Evolutionary conservation across 2,329 filamentous ascomycete genomes (phyloP), one percentile per base, ranked within the genome.

Genomic region (Xylaria hypoxylon): DNA sequence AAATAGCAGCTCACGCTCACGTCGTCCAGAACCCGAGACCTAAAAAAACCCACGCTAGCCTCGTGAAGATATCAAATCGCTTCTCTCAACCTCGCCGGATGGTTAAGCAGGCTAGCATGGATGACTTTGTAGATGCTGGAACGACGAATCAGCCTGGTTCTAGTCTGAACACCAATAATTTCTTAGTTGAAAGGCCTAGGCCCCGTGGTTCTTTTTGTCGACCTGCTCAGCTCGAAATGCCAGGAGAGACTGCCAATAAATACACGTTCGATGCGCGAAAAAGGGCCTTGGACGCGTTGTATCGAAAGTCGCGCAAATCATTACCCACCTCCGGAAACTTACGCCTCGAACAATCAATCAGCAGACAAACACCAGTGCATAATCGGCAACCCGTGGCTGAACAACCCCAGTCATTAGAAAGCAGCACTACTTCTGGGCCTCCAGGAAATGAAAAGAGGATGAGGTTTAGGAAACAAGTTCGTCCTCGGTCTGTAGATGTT

Each of bases 201-300:
- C 65, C 68, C 8, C 55, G 61, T 65, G 69, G 65, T 64, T 38
- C 65, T 64, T 51, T 61, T 47, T 72, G 69, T 11, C 77, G 86
- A 59, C 86, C 85, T 22, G 88, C 87, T 5, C 87, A 89, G 68
- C 77, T 90, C 10, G 88, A 90, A 72, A 81, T 79, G 33, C 78
- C 81, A 8, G 80, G 82, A 38, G 65, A 73, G 35, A 77, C 76
- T 45, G 73, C 75, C 11, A 75, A 71, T 24, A 76, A 76, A 7
- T 74, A 78, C 50, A 78, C 77, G 10, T 89, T 90, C 67, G 78
- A 81, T 57, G 78, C 79, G 3, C 82, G 80, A 26, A 90, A 90
- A 73, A 84, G 79, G 68, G 77, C 80, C 10, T 77, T 90, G 6
- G 88, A 90, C 74, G 80, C 79, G 26, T 71, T 89, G 26, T 90